These are phyloP conservation scores for Pholiota adiposa DNA, from an alignment of 1,284 basidiomycete genomes.

Conservation along the genomic window DNA sequence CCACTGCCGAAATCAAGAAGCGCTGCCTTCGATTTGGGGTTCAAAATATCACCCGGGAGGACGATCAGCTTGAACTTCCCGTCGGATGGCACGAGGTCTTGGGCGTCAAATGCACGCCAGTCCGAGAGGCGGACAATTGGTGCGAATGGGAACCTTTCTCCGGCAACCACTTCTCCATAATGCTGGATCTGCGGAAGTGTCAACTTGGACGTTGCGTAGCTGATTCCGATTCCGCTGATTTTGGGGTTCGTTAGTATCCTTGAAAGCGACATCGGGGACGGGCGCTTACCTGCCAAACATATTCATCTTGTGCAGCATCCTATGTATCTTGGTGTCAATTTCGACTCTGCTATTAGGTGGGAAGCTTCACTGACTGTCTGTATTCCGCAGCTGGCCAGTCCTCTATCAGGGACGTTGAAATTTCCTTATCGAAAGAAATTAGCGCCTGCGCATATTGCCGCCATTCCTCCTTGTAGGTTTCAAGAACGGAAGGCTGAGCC, in stretches of 20 bases:
- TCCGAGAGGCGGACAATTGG: slow-evolving; percentile 27
- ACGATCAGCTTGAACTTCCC: slow-evolving; percentile 30
- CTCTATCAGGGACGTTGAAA: slow-evolving; percentile 19
- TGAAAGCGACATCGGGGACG: background rate
- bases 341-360: background rate
- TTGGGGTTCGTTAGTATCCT: background rate
- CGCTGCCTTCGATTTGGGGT: background rate
- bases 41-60: slow-evolving; percentile 24
- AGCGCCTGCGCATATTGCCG: slow-evolving; percentile 26
- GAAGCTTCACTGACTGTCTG: background rate
- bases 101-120: slow-evolving; percentile 28
- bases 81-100: slow-evolving; percentile 28
- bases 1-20: background rate
- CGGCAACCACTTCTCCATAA: slow-evolving; percentile 18
- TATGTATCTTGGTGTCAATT: background rate
- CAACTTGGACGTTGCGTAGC: slow-evolving; percentile 14
- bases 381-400: slow-evolving; percentile 12
- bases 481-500: slow-evolving; percentile 23
- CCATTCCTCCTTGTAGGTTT: slow-evolving; percentile 32
- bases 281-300: slow-evolving; percentile 13
- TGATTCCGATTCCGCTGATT: slow-evolving; percentile 29
- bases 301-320: slow-evolving; percentile 13
- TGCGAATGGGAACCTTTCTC: slow-evolving; percentile 26
- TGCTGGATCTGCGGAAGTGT: slow-evolving; percentile 1
- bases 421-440: slow-evolving; percentile 27